Conservation (phyloP, 2,329 filamentous ascomycete species). For the Aureobasidium sp. region DNA sequence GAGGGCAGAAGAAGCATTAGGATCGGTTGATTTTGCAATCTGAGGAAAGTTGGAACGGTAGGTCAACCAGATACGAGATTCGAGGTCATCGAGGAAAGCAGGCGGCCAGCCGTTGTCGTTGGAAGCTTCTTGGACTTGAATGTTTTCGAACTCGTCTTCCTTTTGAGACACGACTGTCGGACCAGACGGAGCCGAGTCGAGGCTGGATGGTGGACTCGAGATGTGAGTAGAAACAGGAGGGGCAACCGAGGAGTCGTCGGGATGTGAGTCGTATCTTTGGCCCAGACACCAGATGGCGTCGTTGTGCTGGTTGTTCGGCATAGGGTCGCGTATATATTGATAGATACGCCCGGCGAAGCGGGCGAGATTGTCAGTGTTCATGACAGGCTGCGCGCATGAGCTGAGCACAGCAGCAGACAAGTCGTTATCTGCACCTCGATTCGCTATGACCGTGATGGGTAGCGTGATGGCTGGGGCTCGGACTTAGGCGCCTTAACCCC, state of each 20-base stretch:
- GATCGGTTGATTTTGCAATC: slow-evolving; percentile 72
- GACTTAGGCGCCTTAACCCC: neutral
- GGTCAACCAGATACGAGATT: slow-evolving; percentile 91
- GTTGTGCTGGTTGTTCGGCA: slow-evolving; percentile 72
- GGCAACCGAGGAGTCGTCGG: neutral
- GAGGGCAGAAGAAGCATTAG: slow-evolving; percentile 62
- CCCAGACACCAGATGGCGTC: slow-evolving; percentile 81
- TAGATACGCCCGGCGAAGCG: slow-evolving; percentile 72
- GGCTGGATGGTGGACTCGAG: neutral
- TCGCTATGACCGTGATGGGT: slow-evolving; percentile 1
- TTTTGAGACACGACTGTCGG: neutral
- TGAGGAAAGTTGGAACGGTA: slow-evolving; percentile 81
- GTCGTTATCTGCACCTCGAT: neutral
- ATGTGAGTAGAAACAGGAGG: neutral
- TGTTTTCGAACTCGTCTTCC: slow-evolving; percentile 16
- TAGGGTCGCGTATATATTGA: slow-evolving; percentile 86
- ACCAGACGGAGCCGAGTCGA: neutral
- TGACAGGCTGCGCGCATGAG: slow-evolving; percentile 28
- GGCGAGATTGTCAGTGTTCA: slow-evolving; percentile 66
- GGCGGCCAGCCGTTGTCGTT: slow-evolving; percentile 65
- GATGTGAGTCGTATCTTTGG: slow-evolving; percentile 41
- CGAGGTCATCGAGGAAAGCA: slow-evolving; percentile 84
- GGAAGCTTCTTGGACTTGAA: slow-evolving; percentile 28
- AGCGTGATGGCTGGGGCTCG: neutral
- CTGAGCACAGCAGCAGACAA: slow-evolving; percentile 1